Base-by-base conservation (phyloP, 2,329 filamentous ascomycete species). In the Pyrenophora teres region DNA sequence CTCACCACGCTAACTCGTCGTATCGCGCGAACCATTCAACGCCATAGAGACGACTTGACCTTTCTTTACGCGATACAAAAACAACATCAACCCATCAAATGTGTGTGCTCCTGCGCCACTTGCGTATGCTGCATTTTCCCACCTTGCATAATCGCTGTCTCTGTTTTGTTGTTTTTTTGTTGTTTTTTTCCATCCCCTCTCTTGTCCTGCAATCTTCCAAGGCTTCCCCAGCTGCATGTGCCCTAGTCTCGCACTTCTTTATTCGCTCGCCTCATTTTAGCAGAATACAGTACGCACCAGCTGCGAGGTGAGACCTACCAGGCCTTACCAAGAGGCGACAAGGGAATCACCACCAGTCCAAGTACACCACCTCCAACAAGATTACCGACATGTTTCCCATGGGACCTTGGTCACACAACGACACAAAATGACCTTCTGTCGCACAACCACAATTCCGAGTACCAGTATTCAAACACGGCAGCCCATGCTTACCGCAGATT, bases 401-500 rank as follows among this genome's bases (percentile, higher is more conserved):
- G 36, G 7, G n/a, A 18, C 27, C 19, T 30, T 32, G n/a, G 41
- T 50, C n/a, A 38, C 46, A 33, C 21, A 33, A 48, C 42, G 27
- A 41, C 16, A 43, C 18, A 39, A n/a, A 31, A 32, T 38, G 16
- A 16, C 40, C 40, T 31, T 42, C 47, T 21, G 30, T 38, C 19
- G 30, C 37, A 48, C 36, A 40, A 44, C 30, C 44, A 37, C 23
- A 50, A 40, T 47, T 46, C 58, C 57, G 50, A 45, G 43, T 60
- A 62, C 62, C 54, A 30, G 62, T 55, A 53, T 57, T 52, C 15
- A 47, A 16, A 18, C 25, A 40, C 54, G 45, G 50, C 43, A 41
- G 35, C 50, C 58, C 54, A 45, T 57, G 64, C 62, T 68, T 59
- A 66, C 64, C 54, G 62, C 57, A 39, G 60, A 61, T 68, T 64